Percentiles rank a stretch among this genome's conserved stretches.
These are phyloP conservation scores for Tillandsia fasciculata DNA, from an alignment of 176 grass and related monocot genomes.

Conservation along the genomic window DNA sequence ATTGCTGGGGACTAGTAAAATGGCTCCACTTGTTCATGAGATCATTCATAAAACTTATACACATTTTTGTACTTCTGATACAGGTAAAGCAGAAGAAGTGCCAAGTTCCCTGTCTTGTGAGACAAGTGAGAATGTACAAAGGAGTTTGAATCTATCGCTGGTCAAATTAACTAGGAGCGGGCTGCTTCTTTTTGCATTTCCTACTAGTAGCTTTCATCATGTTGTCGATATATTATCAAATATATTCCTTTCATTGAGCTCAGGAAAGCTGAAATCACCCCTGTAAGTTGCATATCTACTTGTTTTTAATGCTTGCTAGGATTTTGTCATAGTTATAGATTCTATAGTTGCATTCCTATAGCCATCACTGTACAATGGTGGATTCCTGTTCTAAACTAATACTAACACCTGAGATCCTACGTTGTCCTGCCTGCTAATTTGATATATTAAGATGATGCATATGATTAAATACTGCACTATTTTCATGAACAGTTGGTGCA, in stretches of 20 bases:
- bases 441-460: slow-evolving; percentile 5
- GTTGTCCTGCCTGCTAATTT: slow-evolving; percentile 8
- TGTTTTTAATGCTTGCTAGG: background rate
- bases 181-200: slow-evolving; percentile 72
- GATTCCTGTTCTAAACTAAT: too few relatives aligned
- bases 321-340: too few relatives aligned
- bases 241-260: slow-evolving; percentile 47
- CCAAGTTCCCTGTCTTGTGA: slow-evolving; percentile 25
- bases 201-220: slow-evolving; percentile 32
- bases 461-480: slow-evolving; percentile 7
- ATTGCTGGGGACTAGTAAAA: background rate
- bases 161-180: slow-evolving; percentile 86
- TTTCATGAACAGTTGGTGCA: slow-evolving; percentile 73
- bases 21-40: background rate
- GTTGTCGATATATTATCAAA: slow-evolving; percentile 61
- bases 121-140: slow-evolving; percentile 26
- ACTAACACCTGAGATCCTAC: background rate
- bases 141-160: slow-evolving; percentile 50
- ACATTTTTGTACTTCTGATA: background rate
- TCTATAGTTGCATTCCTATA: too few relatives aligned
- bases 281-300: slow-evolving; percentile 43
- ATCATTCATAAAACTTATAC: background rate
- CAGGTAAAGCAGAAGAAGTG: slow-evolving; percentile 27
- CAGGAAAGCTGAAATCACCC: slow-evolving; percentile 59
- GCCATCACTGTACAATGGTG: too few relatives aligned